Conservation (phyloP, 129 eudicot genomes). For the Erigeron canadensis region DNA sequence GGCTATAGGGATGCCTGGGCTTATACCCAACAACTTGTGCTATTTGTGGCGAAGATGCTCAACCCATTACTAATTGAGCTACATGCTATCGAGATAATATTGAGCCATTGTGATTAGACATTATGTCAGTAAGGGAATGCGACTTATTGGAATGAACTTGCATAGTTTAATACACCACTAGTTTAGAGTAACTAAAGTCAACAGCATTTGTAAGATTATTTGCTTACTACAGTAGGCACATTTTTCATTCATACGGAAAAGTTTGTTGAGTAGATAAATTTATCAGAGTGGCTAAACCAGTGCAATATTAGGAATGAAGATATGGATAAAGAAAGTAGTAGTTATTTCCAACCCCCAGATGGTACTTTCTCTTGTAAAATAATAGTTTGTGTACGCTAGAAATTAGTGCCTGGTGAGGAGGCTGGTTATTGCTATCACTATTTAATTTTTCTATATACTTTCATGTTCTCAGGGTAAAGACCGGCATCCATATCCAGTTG, state of each 20-base stretch:
- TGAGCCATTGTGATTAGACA: slow-evolving; percentile 18
- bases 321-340: slow-evolving; percentile 8
- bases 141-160: slow-evolving; percentile 11
- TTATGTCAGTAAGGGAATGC: not conserved
- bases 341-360: not conserved
- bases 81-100: not conserved
- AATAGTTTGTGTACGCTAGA: slow-evolving; percentile 5
- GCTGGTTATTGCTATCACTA: not conserved
- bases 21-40: not conserved
- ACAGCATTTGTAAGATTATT: too few relatives aligned
- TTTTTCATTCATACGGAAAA: too few relatives aligned
- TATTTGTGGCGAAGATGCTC: slow-evolving; percentile 1
- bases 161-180: not conserved
- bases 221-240: too few relatives aligned
- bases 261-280: not conserved
- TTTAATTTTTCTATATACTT: slow-evolving; percentile 1
- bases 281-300: slow-evolving; percentile 17
- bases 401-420: slow-evolving; percentile 12
- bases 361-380: slow-evolving; percentile 1
- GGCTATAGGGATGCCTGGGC: not conserved
- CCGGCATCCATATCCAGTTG: slow-evolving; percentile 92
- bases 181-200: not conserved
- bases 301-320: slow-evolving; percentile 14
- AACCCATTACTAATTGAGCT: too few relatives aligned
- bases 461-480: slow-evolving; percentile 78